These are phyloP conservation scores for Parasitella parasitica DNA, from an alignment of 371 early-diverging fungal genomes.

Conservation along the genomic window DNA sequence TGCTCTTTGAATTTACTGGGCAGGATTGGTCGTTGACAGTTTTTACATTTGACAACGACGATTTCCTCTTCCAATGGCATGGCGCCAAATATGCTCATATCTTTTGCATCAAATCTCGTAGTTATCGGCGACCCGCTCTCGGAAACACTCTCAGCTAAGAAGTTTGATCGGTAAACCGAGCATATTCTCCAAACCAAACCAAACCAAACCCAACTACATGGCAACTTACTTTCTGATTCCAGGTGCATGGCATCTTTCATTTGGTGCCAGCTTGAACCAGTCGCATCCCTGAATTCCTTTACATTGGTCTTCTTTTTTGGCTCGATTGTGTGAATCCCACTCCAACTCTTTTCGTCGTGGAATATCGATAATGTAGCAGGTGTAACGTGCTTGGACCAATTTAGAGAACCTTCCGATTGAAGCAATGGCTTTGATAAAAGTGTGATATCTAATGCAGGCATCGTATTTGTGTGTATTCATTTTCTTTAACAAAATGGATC, in stretches of 20 bases:
- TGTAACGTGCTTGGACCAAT: slow-evolving; percentile 48
- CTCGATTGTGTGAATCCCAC: slow-evolving; percentile 6
- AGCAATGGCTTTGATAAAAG: slow-evolving; percentile 34
- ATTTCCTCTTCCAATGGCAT: slow-evolving; percentile 50
- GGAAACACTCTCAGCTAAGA: slow-evolving; percentile 14
- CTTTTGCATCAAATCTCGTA: slow-evolving; percentile 29
- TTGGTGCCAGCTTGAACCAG: slow-evolving; percentile 15
- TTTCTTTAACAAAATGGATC: neutral
- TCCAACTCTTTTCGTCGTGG: slow-evolving; percentile 45
- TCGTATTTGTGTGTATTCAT: too few relatives aligned
- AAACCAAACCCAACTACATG: too few relatives aligned
- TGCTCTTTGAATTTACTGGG: slow-evolving; percentile 42
- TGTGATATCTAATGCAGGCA: slow-evolving; percentile 46
- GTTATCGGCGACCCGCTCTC: slow-evolving; percentile 28
- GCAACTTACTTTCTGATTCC: slow-evolving; percentile 20
- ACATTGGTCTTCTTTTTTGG: slow-evolving; percentile 9
- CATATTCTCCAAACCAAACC: neutral
- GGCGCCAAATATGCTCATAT: slow-evolving; percentile 39
- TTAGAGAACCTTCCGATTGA: slow-evolving; percentile 14
- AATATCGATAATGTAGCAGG: slow-evolving; percentile 42
- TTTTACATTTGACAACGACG: slow-evolving; percentile 39
- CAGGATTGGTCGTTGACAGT: slow-evolving; percentile 38
- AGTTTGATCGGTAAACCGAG: neutral
- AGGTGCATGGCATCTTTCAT: slow-evolving; percentile 15
- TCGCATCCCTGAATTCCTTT: slow-evolving; percentile 17